Base-by-base conservation (phyloP, 371 early-diverging fungal genomes). In the Chytridium lagenaria region DNA sequence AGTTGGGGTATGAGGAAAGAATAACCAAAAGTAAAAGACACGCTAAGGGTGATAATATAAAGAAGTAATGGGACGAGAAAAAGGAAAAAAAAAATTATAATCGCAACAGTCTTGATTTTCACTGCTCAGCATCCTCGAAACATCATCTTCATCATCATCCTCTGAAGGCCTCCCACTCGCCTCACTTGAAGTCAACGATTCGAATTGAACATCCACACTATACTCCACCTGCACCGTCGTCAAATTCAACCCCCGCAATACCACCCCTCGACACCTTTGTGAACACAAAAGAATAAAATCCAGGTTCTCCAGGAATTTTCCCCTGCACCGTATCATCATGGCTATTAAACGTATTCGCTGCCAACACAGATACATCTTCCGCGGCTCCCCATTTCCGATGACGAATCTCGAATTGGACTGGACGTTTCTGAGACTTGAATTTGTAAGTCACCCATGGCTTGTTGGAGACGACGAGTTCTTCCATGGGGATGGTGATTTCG, bases 351-450 rank as follows among this genome's bases (percentile, higher is more conserved):
- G 26, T n/a, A 12, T 33, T 33, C 22, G 16, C 2, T 23, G 30
- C 52, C 23, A 73, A 50, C 19, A 79, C 73, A 5, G 23, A 23
- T 40, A 63, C 64, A 28, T 55, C 76, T 12, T 72, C 73, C 26
- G 40, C 59, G 2, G 38, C 50, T 19, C 67, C 64, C 16, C 19
- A 72, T 68, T 70, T 67, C 40, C 70, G 37, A 59, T 79, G 76
- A 23, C 71, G 37, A 34, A 79, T 39, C 49, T 76, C 79, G 57
- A 79, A 76, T 37, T 67, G 67, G 19, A 75, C 73, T 12, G 67
- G 68, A 26, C 66, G 34, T 59, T 76, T 76, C 10, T 69, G 34
- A 26, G 73, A 61, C 36, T 66, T 65, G 66, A 79, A 79, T 64
- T 69, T 68, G 69, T 76, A 75, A 23, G 30, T 30, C 34, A 79